phyloP scores from a whole-genome alignment of 2,329 filamentous ascomycete genomes.

The Colletotrichum sp. region DNA sequence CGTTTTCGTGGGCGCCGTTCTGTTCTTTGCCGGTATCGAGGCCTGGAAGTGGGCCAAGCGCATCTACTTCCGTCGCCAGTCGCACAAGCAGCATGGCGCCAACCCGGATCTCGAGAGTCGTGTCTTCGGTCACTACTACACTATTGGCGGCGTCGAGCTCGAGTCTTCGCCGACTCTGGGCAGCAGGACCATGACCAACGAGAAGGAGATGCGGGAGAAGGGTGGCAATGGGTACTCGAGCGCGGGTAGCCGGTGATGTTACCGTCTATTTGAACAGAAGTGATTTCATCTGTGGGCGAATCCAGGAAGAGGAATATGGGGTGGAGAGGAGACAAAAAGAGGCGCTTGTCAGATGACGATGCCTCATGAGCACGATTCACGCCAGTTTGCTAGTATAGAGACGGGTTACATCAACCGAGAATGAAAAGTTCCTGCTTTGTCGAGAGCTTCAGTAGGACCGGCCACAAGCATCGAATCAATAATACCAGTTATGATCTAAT shows the following conservation, averaged over 20 bases:
- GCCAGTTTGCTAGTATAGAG: neutral
- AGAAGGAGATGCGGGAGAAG: constrained; percentile 23
- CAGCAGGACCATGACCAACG: constrained; percentile 19
- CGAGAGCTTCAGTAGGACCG: neutral
- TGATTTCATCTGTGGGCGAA: neutral
- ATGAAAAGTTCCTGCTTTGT: neutral
- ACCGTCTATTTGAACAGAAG: neutral
- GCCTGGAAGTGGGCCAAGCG: constrained; percentile 65
- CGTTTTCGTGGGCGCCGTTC: constrained; percentile 55
- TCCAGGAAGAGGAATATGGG: neutral
- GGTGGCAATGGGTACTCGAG: constrained; percentile 14
- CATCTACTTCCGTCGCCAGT: constrained; percentile 38
- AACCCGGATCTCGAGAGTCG: constrained; percentile 35
- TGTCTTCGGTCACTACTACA: constrained; percentile 36
- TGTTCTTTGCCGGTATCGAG: constrained; percentile 66
- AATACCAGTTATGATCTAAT: neutral
- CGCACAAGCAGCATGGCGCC: constrained; percentile 22
- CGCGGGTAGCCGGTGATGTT: neutral
- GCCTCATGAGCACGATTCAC: neutral
- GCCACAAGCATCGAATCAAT: neutral
- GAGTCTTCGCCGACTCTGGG: constrained; percentile 15
- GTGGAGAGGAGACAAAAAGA: neutral
- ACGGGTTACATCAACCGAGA: neutral
- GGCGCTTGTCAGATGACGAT: neutral
- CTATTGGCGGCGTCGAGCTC: constrained; percentile 22